Base-by-base conservation (phyloP, 768 basidiomycete species). In the Xerocomus spinulosus region DNA sequence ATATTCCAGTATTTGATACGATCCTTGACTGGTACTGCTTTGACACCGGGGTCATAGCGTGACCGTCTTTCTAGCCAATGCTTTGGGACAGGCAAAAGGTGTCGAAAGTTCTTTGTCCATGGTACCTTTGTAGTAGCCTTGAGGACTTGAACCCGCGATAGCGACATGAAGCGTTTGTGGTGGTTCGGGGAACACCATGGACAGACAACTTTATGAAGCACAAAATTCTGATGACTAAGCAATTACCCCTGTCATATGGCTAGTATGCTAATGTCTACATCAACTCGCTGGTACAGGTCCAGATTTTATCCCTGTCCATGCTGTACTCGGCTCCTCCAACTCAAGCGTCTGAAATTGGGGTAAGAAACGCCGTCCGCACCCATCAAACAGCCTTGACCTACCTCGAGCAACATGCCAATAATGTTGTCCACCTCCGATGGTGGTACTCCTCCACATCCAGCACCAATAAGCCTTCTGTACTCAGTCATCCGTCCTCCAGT, bases 371-470 rank as follows among this genome's bases (percentile, higher is more conserved):
- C 28, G 21, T 50, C 20, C 8, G 13, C 12, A 13, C 12, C 14
- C 21, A 12, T 17, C 4, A 5, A 30, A 35, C 15, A 25, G 17
- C 51, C 44, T 3, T 10, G 20, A 60, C 78, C 43, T 53, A 87
- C 89, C 80, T 95, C 91, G 15, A 93, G 74, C 34, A 98, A 69
- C 76, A 88, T 86, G 21, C 81, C 82, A 50, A 96, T 74, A 5
- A 93, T 84, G 50, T 80, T 79, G 59, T 97, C 94, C 30, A 97
- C 87, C 52, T 97, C 93, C n/a, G 81, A 74, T 2, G 87, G 81
- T 3, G 85, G 79, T 25, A 93, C 78, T 0, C 90, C 87, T 20
- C 92, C 92, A 69, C 91, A 95, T 0, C 91, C 93, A 14, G 91
- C 84, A 26, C 87, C 85, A 58, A 99, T 93, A 43, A 99, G 67